Percentiles rank a stretch among this genome's conserved stretches.
These are phyloP conservation scores for Flaveria trinervia DNA, from an alignment of 129 eudicot species.

Conservation along the genomic window DNA sequence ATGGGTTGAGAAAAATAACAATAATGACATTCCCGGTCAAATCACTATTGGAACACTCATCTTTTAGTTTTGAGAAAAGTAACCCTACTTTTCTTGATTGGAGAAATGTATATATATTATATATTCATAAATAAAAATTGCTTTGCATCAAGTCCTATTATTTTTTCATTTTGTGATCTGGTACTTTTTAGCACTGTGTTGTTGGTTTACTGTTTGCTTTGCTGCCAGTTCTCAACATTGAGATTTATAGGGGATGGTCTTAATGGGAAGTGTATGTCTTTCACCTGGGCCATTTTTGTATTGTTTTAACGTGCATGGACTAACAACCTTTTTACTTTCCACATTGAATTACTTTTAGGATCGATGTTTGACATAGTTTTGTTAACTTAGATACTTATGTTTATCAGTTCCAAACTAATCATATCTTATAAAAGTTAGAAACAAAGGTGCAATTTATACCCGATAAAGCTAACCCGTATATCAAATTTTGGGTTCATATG, in stretches of 20 bases:
- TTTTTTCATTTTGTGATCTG: constrained; percentile 21
- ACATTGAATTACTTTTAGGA: too few relatives aligned
- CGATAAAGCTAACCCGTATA: too few relatives aligned
- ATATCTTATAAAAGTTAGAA: background rate
- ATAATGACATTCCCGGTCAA: constrained; percentile 88
- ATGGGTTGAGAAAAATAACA: constrained; percentile 70
- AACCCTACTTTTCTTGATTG: background rate
- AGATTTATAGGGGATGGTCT: constrained; percentile 71
- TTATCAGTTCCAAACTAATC: background rate
- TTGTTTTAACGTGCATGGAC: constrained; percentile 15
- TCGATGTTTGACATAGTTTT: background rate
- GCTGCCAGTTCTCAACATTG: constrained; percentile 91
- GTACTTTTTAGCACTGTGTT: constrained; percentile 83
- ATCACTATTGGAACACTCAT: constrained; percentile 95
- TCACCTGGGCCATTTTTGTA: constrained; percentile 9
- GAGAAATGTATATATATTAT: constrained; percentile 19
- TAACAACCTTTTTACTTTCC: constrained; percentile 12
- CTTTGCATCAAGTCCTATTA: background rate
- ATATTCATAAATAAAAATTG: background rate
- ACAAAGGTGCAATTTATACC: too few relatives aligned
- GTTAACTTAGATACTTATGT: constrained; percentile 7
- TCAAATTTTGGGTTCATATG: too few relatives aligned
- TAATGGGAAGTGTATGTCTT: constrained; percentile 85
- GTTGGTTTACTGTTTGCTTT: constrained; percentile 95
- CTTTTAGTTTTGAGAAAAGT: constrained; percentile 62